Percentiles rank a stretch among this genome's conserved stretches.
phyloP scores from a whole-genome alignment of 768 basidiomycete genomes.

The Rhizopogon vesiculosus region DNA sequence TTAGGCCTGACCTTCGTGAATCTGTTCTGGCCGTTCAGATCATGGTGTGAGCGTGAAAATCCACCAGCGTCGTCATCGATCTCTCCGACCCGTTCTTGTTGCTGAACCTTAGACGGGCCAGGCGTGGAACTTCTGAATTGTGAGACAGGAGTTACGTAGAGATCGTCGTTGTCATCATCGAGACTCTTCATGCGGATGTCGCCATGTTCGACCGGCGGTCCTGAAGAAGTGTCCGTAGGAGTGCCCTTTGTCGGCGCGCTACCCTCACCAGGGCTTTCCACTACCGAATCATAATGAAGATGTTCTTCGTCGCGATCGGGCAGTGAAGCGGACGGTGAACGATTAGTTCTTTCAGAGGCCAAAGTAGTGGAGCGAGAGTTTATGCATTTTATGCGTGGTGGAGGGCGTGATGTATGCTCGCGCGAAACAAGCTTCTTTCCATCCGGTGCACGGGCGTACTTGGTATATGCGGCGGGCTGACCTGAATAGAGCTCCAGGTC shows the following conservation, averaged over 20 bases:
- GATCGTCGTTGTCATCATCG: not conserved
- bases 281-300: not conserved
- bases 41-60: slow-evolving; percentile 16
- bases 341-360: not conserved
- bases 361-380: not conserved
- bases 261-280: not conserved
- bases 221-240: not conserved
- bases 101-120: not conserved
- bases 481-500: not conserved
- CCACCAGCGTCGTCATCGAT: slow-evolving; percentile 12
- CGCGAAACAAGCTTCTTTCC: not conserved
- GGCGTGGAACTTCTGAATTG: too few species aligned
- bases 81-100: slow-evolving; percentile 2
- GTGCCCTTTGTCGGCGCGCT: not conserved
- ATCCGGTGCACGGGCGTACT: not conserved
- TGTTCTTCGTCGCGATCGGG: not conserved
- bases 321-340: not conserved
- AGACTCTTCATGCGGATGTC: not conserved
- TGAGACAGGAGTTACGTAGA: not conserved
- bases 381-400: too few species aligned
- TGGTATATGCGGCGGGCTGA: not conserved
- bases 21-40: not conserved
- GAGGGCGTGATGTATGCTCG: not conserved
- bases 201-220: not conserved
- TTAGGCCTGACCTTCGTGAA: not conserved